phyloP scores from a whole-genome alignment of 345 rosid genomes.

The Eucalyptus pauciflora region DNA sequence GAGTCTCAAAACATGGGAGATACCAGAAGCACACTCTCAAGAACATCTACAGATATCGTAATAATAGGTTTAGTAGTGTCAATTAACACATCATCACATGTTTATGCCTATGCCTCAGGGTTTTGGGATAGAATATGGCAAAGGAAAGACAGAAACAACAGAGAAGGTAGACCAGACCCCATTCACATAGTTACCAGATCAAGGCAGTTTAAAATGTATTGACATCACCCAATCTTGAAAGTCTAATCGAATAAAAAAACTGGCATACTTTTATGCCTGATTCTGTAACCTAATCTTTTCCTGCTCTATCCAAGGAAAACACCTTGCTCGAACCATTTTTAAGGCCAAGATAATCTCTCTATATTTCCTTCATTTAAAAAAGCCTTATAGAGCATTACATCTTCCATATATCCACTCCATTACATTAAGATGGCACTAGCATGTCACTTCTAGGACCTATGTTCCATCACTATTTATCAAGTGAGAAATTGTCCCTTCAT shows the following conservation, averaged over 20 bases:
- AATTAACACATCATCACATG: background rate
- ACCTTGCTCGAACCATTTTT: background rate
- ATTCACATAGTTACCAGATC: background rate
- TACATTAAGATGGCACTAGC: background rate
- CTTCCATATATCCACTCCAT: background rate
- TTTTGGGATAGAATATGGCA: background rate
- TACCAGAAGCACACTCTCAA: background rate
- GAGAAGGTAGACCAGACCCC: background rate
- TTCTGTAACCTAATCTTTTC: background rate
- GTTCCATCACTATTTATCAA: background rate
- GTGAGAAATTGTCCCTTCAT: background rate
- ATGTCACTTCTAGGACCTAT: background rate
- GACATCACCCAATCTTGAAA: background rate
- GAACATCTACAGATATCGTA: background rate
- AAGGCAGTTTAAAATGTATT: background rate
- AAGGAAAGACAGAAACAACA: background rate
- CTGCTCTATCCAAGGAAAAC: background rate
- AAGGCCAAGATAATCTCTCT: background rate
- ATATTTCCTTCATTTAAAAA: background rate
- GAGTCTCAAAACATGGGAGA: background rate
- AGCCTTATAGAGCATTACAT: background rate
- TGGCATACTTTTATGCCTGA: background rate
- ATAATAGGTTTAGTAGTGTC: background rate
- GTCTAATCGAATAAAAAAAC: background rate
- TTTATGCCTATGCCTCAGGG: background rate